Conservation (phyloP, 2,329 filamentous ascomycete genomes). For the Botrytis hyacinthi region DNA sequence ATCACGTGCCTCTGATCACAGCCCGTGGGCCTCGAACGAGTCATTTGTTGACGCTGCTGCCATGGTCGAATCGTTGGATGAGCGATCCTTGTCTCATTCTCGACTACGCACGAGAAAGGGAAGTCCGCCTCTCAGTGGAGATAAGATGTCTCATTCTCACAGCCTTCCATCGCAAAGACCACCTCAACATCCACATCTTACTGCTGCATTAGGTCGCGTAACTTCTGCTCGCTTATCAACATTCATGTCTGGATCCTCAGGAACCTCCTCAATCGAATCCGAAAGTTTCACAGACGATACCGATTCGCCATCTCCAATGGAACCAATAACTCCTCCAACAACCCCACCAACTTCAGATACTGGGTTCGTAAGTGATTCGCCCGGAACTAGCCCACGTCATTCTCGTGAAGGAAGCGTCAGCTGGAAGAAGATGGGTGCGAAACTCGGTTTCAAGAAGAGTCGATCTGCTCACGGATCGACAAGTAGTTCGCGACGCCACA, state of each 20-base stretch:
- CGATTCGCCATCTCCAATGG: conserved; percentile 54
- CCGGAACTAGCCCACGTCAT: conserved; percentile 31
- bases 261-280: conserved; percentile 48
- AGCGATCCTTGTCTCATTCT: conserved; percentile 33
- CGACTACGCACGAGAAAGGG: conserved; percentile 28
- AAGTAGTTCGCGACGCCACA: conserved; percentile 39
- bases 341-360: conserved; percentile 63
- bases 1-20: conserved; percentile 32
- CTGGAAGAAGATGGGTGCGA: conserved; percentile 65
- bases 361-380: conserved; percentile 31
- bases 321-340: conserved; percentile 72
- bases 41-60: conserved; percentile 32
- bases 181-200: conserved; percentile 36
- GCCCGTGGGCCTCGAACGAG: conserved; percentile 38
- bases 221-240: conserved; percentile 32
- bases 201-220: conserved; percentile 30
- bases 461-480: conserved; percentile 46
- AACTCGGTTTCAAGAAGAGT: conserved; percentile 56
- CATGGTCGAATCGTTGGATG: conserved; percentile 35
- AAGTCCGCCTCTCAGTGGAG: conserved; percentile 33
- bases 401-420: conserved; percentile 39
- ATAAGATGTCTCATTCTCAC: conserved; percentile 29
- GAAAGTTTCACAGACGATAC: conserved; percentile 57
- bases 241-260: conserved; percentile 39
- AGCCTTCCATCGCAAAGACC: conserved; percentile 30